Conservation (phyloP, 345 rosid species). For the Pistacia atlantica region DNA sequence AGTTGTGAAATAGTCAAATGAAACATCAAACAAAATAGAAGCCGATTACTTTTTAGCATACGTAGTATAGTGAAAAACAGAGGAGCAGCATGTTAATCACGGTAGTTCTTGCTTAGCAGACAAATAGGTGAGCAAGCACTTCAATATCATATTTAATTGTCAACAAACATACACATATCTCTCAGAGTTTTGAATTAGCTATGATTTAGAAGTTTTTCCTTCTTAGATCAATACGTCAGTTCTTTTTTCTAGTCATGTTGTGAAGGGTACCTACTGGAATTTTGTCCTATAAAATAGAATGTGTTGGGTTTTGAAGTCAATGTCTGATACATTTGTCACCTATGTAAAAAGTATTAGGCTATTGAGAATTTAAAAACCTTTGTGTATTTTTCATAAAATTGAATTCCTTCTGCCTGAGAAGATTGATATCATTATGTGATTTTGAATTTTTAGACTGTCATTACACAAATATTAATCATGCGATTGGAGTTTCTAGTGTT, state of each 20-base stretch:
- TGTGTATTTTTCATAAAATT: background rate
- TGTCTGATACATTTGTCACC: background rate
- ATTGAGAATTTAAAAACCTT: background rate
- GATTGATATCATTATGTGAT: background rate
- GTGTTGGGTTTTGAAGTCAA: background rate
- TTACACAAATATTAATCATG: slow-evolving; percentile 83
- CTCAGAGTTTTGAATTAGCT: background rate
- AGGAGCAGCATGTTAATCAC: too few relatives aligned
- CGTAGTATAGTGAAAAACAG: too few relatives aligned
- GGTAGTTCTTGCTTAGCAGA: too few relatives aligned
- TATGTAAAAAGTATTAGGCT: background rate
- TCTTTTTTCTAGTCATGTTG: background rate
- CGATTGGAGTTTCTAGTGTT: slow-evolving; percentile 78
- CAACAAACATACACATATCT: background rate
- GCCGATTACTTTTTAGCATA: too few relatives aligned
- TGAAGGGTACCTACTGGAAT: background rate
- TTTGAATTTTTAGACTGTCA: slow-evolving; percentile 46
- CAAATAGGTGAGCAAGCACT: too few relatives aligned
- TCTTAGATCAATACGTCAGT: background rate
- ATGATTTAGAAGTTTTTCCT: background rate
- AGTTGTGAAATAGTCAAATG: too few relatives aligned
- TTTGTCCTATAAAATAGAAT: background rate
- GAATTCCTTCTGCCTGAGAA: background rate
- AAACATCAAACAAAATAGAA: too few relatives aligned
- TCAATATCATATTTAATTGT: background rate